Evolutionary conservation across 1,284 basidiomycete genomes (phyloP).

Genomic region (Ganoderma resinaceum): DNA sequence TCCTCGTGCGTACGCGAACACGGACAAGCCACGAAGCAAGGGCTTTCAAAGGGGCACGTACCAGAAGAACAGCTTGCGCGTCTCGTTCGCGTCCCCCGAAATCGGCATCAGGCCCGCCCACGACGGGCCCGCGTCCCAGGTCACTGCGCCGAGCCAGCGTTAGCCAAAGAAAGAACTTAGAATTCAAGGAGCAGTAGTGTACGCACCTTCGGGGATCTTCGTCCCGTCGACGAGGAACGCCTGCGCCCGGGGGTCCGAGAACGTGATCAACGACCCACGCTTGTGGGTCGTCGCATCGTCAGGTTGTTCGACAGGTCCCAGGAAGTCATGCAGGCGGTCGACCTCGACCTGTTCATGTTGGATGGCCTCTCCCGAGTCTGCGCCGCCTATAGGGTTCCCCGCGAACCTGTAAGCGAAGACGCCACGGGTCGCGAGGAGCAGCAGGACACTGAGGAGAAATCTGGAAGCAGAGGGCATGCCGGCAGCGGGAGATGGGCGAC

Average conservation of each 20-base stretch:
- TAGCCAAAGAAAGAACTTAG: background rate
- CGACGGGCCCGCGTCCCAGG: constrained; percentile 48
- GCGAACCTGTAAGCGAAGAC: background rate
- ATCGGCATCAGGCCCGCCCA: constrained; percentile 52
- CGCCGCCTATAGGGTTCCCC: background rate
- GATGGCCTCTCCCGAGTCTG: background rate
- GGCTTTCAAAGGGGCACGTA: constrained; percentile 15
- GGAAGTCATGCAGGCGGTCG: background rate
- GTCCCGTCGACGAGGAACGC: background rate
- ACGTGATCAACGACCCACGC: background rate
- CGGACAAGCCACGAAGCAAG: background rate
- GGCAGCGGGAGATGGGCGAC: background rate
- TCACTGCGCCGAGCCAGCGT: constrained; percentile 32
- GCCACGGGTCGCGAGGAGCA: background rate
- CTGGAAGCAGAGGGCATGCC: background rate
- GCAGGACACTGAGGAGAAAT: background rate
- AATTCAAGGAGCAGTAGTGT: no score
- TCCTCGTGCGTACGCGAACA: no score
- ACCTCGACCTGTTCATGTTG: background rate
- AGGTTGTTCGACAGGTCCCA: background rate
- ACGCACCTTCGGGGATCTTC: background rate
- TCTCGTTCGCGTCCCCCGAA: constrained; percentile 43
- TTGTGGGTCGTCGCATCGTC: background rate
- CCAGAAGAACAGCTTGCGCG: constrained; percentile 57
- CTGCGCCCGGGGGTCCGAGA: background rate